A percentile compares a stretch with the other conserved stretches of the same genome.
Evolutionary conservation across 306 rosid genomes (phyloP).

Genomic region (Castanopsis chinensis): DNA sequence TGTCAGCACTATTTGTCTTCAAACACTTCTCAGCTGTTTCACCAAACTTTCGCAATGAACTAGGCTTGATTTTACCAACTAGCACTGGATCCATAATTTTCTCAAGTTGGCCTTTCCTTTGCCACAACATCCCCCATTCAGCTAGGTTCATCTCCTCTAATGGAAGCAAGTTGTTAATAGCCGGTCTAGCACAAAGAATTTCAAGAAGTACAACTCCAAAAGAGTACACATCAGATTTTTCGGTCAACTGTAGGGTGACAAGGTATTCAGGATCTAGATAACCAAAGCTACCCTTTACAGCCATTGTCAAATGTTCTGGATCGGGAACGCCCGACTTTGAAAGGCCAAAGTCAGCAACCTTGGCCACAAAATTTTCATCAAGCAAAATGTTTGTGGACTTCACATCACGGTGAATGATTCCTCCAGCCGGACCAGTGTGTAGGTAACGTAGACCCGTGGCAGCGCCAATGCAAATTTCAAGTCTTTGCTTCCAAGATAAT

Average conservation of each 20-base stretch:
- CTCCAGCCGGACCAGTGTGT: neutral
- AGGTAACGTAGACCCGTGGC: constrained; percentile 13
- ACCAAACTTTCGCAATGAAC: constrained; percentile 42
- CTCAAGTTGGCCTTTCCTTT: constrained; percentile 32
- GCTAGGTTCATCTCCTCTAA: constrained; percentile 37
- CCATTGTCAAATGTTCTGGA: constrained; percentile 36
- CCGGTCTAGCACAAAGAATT: constrained; percentile 50
- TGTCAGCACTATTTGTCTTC: constrained; percentile 32
- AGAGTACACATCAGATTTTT: constrained; percentile 58
- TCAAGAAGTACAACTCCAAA: constrained; percentile 59
- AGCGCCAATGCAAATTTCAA: constrained; percentile 11
- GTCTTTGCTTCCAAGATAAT: constrained; percentile 21
- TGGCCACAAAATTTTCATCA: constrained; percentile 27
- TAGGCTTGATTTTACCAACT: constrained; percentile 30
- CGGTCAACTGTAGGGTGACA: constrained; percentile 40
- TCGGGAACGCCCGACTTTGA: constrained; percentile 49
- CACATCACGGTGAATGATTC: constrained; percentile 15
- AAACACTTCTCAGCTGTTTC: constrained; percentile 40
- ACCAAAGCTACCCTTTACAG: constrained; percentile 52
- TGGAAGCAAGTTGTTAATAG: constrained; percentile 28
- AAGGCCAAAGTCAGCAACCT: constrained; percentile 62
- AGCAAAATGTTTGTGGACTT: constrained; percentile 26
- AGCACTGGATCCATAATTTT: constrained; percentile 38
- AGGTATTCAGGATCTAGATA: constrained; percentile 61
- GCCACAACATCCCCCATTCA: constrained; percentile 48